Conservation (phyloP, 495 filamentous ascomycete species). For the Penicillium parvum region DNA sequence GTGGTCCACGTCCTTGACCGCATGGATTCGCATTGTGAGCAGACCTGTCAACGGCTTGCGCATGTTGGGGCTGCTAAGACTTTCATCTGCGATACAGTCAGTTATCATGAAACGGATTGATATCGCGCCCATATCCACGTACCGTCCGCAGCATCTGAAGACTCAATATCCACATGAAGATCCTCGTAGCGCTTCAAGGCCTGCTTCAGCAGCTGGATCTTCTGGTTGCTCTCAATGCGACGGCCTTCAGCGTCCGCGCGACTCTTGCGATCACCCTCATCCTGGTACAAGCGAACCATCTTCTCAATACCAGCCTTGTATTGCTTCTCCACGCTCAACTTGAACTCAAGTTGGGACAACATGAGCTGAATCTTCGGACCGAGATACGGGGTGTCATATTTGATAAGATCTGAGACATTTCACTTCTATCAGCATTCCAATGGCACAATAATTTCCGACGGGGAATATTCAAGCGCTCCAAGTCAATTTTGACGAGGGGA, state of each 20-base stretch:
- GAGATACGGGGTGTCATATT: constrained; percentile 93
- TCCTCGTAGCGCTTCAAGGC: constrained; percentile 96
- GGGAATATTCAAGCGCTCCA: neutral
- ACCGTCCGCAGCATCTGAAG: constrained; percentile 80
- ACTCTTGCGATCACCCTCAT: constrained; percentile 97
- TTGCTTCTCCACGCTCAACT: constrained; percentile 97
- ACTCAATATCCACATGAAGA: constrained; percentile 92
- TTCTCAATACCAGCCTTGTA: constrained; percentile 99
- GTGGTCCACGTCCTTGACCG: constrained; percentile 93
- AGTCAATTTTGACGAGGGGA: neutral
- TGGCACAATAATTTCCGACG: constrained; percentile 2
- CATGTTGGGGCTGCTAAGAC: constrained; percentile 89
- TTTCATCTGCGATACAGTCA: constrained; percentile 67
- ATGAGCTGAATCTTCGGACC: constrained; percentile 98
- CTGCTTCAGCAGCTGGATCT: constrained; percentile 93
- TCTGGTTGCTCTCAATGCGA: constrained; percentile 92
- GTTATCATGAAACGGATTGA: neutral
- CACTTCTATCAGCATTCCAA: constrained; percentile 13
- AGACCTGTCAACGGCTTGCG: constrained; percentile 90
- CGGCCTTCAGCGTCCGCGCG: constrained; percentile 84
- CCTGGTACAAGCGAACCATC: constrained; percentile 96
- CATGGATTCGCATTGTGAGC: constrained; percentile 77
- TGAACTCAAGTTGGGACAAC: constrained; percentile 98
- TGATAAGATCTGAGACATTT: constrained; percentile 79
- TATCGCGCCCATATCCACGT: constrained; percentile 18